Evolutionary conservation across 805 yeast species (phyloP).

Genomic region (Candida insectalens): DNA sequence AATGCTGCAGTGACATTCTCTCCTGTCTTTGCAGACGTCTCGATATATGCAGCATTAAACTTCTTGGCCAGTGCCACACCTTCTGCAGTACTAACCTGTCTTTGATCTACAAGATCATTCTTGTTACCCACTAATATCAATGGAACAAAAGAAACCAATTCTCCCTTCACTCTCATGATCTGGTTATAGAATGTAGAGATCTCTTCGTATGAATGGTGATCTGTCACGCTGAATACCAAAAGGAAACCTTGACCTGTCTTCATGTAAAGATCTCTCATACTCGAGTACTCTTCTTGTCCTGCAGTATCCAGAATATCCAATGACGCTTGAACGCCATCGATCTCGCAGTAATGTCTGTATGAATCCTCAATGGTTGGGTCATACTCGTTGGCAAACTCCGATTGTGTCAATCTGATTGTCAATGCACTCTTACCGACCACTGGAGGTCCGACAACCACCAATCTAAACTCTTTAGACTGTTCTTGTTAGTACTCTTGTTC

Average conservation of each 20-base stretch:
- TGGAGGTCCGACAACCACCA: slow-evolving; percentile 97
- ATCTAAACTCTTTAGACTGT: slow-evolving; percentile 59
- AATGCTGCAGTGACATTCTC: slow-evolving; percentile 53
- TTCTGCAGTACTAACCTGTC: slow-evolving; percentile 55
- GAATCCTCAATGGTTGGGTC: slow-evolving; percentile 97
- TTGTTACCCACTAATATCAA: slow-evolving; percentile 72
- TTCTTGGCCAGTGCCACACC: slow-evolving; percentile 53
- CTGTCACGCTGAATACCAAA: slow-evolving; percentile 81
- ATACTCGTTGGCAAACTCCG: slow-evolving; percentile 93
- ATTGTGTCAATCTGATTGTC: slow-evolving; percentile 89
- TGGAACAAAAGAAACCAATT: slow-evolving; percentile 55
- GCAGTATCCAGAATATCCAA: slow-evolving; percentile 94
- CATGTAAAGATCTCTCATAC: slow-evolving; percentile 92
- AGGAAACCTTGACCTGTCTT: slow-evolving; percentile 92
- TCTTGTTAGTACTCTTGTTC: not conserved
- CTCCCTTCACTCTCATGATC: slow-evolving; percentile 37
- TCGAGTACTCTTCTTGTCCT: slow-evolving; percentile 94
- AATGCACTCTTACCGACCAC: slow-evolving; percentile 98
- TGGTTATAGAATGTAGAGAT: slow-evolving; percentile 55
- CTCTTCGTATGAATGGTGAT: slow-evolving; percentile 78
- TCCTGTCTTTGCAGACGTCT: slow-evolving; percentile 88
- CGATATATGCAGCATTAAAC: slow-evolving; percentile 69
- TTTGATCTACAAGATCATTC: slow-evolving; percentile 52
- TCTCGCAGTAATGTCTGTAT: slow-evolving; percentile 76
- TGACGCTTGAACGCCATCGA: slow-evolving; percentile 69